Base-by-base conservation (phyloP, 2,329 filamentous ascomycete genomes). In the Trichophaea hybrida region DNA sequence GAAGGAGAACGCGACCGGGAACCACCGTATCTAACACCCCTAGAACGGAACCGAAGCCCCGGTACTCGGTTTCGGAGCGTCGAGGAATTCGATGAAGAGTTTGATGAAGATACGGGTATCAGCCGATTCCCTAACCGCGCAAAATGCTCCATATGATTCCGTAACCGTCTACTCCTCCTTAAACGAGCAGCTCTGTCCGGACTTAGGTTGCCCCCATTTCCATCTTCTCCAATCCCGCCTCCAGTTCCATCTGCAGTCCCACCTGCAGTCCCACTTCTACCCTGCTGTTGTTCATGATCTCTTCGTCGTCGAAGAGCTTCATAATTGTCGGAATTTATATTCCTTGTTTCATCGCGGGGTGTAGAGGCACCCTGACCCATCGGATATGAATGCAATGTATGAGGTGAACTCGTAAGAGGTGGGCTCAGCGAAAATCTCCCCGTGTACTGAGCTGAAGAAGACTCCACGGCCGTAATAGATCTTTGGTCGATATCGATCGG, bases 291-390 rank as follows among this genome's bases (percentile, higher is more conserved):
- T 37, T 55, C 40, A 38, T 32, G 24, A 44, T 53, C 38, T 57
- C 59, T 56, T 37, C 46, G 40, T 40, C 55, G 60, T 50, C 48
- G 52, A 17, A 57, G 53, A 51, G 15, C 59, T 34, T 61, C 57
- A 24, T 57, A 57, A 35, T 44, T 53, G 55, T 59, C 52, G 10
- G 55, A 44, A 48, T 44, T 59, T 61, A 61, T 57, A 59, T 64
- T 60, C 58, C 60, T 65, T 54, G 58, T 56, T 59, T 62, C 61
- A 55, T 57, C 59, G 50, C 65, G 64, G 61, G 64, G 64, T 59
- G 60, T 64, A 58, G 65, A 66, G 61, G 61, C 64, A 65, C 64
- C 62, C 62, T 66, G 65, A 58, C 65, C 65, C 65, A 66, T 66
- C 55, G 61, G 65, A 61, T 62, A 51, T 57, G 60, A 61, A 59